Conservation (phyloP, 345 rosid species). For the Eucalyptus lansdowneana region DNA sequence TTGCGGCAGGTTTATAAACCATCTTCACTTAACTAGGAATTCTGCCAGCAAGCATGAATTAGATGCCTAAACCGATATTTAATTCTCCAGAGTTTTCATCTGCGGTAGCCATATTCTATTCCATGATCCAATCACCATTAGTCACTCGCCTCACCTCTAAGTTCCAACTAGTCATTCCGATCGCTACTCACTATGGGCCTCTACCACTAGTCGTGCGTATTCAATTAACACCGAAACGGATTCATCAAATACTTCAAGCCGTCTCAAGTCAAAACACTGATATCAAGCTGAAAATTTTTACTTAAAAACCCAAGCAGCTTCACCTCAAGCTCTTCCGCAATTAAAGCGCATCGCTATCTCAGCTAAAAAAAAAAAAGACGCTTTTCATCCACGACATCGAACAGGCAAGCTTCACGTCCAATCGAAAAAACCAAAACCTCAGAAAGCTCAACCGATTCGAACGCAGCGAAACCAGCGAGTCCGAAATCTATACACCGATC, state of each 20-base stretch:
- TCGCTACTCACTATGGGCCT: neutral
- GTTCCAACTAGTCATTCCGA: neutral
- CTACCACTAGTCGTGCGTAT: neutral
- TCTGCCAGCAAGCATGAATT: neutral
- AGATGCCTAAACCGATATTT: neutral
- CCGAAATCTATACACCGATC: neutral
- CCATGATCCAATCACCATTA: neutral
- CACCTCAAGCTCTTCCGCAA: neutral
- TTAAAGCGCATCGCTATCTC: neutral
- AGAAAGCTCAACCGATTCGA: neutral
- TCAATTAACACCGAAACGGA: neutral
- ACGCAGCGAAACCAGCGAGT: neutral
- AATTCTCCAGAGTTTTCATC: neutral
- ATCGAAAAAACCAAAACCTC: neutral
- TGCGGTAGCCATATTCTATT: neutral
- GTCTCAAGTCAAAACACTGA: neutral
- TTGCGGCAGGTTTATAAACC: neutral
- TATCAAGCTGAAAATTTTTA: neutral
- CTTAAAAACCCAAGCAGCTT: neutral
- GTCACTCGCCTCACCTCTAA: neutral
- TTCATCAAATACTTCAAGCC: neutral
- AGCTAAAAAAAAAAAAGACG: neutral
- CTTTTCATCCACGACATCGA: neutral
- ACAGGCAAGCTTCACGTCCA: neutral
- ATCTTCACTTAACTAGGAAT: neutral